Evolutionary conservation across 1,284 basidiomycete species (phyloP).

Genomic region (Phylloboletellus chloephorus): DNA sequence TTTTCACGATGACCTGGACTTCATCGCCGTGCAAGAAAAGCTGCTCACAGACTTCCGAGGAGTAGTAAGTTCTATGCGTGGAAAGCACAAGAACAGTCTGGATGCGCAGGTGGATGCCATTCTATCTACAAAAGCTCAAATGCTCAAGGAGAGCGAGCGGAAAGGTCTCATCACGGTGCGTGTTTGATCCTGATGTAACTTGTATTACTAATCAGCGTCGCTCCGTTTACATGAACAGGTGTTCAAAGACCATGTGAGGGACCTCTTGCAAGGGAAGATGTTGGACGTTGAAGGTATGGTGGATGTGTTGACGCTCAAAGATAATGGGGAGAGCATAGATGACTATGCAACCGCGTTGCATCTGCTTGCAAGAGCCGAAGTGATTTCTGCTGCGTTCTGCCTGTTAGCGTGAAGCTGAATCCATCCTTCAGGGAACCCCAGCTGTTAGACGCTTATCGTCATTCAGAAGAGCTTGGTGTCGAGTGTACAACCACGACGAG

Average conservation of each 20-base stretch:
- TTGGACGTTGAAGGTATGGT: constrained; percentile 64
- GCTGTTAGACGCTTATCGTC: constrained; percentile 64
- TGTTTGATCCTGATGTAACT: not conserved
- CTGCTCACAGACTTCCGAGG: constrained; percentile 55
- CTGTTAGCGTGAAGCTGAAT: constrained; percentile 4
- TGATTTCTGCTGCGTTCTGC: constrained; percentile 28
- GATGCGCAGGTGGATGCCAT: constrained; percentile 65
- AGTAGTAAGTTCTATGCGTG: constrained; percentile 42
- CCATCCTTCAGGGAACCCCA: constrained; percentile 51
- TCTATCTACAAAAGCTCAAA: constrained; percentile 47
- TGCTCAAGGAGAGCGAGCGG: constrained; percentile 38
- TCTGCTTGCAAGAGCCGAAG: constrained; percentile 51
- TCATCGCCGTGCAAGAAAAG: constrained; percentile 66
- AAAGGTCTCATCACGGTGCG: constrained; percentile 43
- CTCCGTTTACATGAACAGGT: constrained; percentile 35
- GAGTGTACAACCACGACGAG: constrained; percentile 87
- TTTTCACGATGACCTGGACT: constrained; percentile 71
- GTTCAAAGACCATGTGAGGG: constrained; percentile 60
- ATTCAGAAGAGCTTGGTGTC: constrained; percentile 75
- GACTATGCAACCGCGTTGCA: constrained; percentile 64
- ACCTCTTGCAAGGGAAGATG: constrained; percentile 64
- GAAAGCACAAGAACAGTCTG: constrained; percentile 58
- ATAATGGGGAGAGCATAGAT: constrained; percentile 51
- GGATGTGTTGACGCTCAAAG: constrained; percentile 68
- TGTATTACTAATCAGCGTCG: not conserved